Evolutionary conservation across 2,329 filamentous ascomycete species (phyloP).

Genomic region (Trichoderma oligosporum): DNA sequence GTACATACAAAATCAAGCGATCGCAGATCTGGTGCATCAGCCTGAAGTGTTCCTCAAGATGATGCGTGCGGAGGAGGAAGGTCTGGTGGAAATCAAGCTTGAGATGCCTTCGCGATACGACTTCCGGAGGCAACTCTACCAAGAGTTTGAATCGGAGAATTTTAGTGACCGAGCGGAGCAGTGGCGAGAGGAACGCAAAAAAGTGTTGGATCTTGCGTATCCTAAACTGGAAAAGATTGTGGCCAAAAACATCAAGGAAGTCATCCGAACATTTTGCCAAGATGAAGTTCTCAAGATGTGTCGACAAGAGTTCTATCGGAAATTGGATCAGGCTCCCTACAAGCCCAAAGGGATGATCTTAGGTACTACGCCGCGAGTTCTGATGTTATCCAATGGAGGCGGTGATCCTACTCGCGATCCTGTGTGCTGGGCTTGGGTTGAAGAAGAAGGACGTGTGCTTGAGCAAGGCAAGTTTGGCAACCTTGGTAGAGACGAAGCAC

Average conservation of each 20-base stretch:
- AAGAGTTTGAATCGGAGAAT: slow-evolving; percentile 89
- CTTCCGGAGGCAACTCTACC: slow-evolving; percentile 72
- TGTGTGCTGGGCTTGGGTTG: slow-evolving; percentile 86
- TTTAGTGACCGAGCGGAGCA: slow-evolving; percentile 91
- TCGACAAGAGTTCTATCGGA: slow-evolving; percentile 81
- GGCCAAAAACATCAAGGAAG: slow-evolving; percentile 89
- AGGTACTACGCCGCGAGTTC: slow-evolving; percentile 80
- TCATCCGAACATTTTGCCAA: slow-evolving; percentile 88
- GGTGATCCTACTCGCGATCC: slow-evolving; percentile 71
- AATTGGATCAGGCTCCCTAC: slow-evolving; percentile 92
- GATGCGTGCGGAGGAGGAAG: slow-evolving; percentile 94
- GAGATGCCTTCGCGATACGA: slow-evolving; percentile 70
- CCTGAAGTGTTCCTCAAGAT: slow-evolving; percentile 94
- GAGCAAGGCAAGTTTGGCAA: slow-evolving; percentile 87
- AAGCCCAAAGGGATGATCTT: slow-evolving; percentile 90
- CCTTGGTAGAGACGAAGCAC: slow-evolving; percentile 65
- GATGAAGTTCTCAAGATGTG: slow-evolving; percentile 85
- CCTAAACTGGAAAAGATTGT: slow-evolving; percentile 79
- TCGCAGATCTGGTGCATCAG: slow-evolving; percentile 72
- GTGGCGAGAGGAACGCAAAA: slow-evolving; percentile 85
- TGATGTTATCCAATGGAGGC: slow-evolving; percentile 82
- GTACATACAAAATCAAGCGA: slow-evolving; percentile 86
- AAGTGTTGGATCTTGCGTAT: slow-evolving; percentile 78
- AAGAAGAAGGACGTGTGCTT: slow-evolving; percentile 83
- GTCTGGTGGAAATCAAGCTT: slow-evolving; percentile 80